Conservation (phyloP, 441 rosid species). For the Mallotus repandus region DNA sequence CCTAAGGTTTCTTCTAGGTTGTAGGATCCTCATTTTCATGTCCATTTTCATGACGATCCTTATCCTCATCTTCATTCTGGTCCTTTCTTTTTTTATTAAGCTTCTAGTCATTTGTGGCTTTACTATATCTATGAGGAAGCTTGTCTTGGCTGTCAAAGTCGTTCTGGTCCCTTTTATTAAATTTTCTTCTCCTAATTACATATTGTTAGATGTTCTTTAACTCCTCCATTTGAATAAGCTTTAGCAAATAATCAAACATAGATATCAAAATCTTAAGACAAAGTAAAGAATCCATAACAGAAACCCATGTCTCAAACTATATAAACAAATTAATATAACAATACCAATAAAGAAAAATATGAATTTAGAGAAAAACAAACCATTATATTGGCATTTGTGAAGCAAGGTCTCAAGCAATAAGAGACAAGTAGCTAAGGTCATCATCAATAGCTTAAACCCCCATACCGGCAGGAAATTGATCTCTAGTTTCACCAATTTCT, state of each 20-base stretch:
- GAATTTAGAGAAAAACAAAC: conserved; percentile 30
- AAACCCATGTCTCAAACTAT: conserved; percentile 19
- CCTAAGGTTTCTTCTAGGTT: conserved; percentile 79
- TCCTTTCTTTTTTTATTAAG: conserved; percentile 67
- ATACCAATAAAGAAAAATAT: neutral
- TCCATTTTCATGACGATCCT: too few relatives aligned
- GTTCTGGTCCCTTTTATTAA: conserved; percentile 37
- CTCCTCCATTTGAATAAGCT: conserved; percentile 87
- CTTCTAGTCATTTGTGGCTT: conserved; percentile 38
- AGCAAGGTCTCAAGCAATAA: conserved; percentile 63
- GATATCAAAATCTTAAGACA: conserved; percentile 8
- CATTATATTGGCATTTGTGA: conserved; percentile 74
- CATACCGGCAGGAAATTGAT: conserved; percentile 81
- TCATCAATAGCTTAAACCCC: conserved; percentile 96
- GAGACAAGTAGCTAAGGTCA: conserved; percentile 68
- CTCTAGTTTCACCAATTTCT: conserved; percentile 36
- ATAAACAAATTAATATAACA: conserved; percentile 2
- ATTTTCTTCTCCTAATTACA: conserved; percentile 70
- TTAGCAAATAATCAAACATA: conserved; percentile 61
- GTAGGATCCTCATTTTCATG: conserved; percentile 77
- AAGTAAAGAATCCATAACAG: neutral
- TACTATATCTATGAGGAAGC: conserved; percentile 36
- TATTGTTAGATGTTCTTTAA: conserved; percentile 92
- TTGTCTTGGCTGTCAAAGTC: conserved; percentile 39
- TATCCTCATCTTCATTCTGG: conserved; percentile 67